Evolutionary conservation across 179 eudicot species (phyloP).

Genomic region (Nepenthes alata): DNA sequence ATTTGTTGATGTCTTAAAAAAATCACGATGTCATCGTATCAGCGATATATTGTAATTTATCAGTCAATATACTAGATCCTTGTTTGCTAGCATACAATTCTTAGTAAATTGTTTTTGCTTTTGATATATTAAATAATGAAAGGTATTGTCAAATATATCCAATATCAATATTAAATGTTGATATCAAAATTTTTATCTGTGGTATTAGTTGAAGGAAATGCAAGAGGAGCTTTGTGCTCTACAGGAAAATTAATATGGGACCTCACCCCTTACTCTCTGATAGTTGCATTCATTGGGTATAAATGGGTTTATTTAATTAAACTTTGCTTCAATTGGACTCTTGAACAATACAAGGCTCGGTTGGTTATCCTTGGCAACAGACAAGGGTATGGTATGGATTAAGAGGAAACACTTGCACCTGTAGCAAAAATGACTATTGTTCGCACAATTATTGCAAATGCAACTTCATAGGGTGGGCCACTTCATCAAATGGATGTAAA

Average conservation of each 20-base stretch:
- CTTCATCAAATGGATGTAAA: too few species aligned
- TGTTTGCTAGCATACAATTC: too few species aligned
- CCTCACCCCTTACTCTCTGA: background rate
- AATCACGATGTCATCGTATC: too few species aligned
- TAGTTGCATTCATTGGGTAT: background rate
- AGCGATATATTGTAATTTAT: too few species aligned
- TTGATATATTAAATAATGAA: too few species aligned
- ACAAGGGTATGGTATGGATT: background rate
- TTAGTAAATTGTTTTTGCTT: too few species aligned
- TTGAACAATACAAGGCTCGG: background rate
- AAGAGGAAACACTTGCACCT: background rate
- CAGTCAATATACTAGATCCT: too few species aligned
- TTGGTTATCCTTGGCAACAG: background rate
- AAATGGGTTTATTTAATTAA: slow-evolving; percentile 4
- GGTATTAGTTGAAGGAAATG: background rate
- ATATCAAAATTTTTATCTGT: too few species aligned
- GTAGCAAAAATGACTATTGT: slow-evolving; percentile 9
- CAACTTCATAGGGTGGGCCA: background rate
- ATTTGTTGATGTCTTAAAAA: too few species aligned
- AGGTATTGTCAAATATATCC: too few species aligned
- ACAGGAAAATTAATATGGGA: background rate
- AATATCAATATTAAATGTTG: too few species aligned
- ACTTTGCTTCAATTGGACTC: slow-evolving; percentile 1
- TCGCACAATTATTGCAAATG: background rate
- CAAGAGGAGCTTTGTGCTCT: background rate